These are phyloP conservation scores for Yamadazyma takamatsuzukensis DNA, from an alignment of 805 yeast genomes.

Conservation along the genomic window DNA sequence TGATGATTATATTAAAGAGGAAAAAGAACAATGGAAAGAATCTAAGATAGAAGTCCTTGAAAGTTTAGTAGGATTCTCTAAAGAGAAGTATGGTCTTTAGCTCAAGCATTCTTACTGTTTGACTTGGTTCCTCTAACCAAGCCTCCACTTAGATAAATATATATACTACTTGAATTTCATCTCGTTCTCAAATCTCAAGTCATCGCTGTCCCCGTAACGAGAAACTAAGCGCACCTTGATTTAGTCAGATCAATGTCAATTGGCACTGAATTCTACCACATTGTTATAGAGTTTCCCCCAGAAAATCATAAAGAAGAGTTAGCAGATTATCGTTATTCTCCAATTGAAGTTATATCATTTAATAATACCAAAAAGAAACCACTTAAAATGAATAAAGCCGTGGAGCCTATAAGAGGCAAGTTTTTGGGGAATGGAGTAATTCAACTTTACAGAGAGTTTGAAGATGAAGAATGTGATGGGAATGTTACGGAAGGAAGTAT, in stretches of 20 bases:
- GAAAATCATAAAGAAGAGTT: constrained; percentile 4
- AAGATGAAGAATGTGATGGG: constrained; percentile 16
- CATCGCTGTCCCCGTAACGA: too few species aligned
- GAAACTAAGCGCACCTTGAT: too few species aligned
- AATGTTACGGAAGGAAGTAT: constrained; percentile 2
- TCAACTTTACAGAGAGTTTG: constrained; percentile 57
- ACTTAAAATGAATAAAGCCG: constrained; percentile 18
- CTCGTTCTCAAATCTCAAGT: too few species aligned
- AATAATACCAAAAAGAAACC: constrained; percentile 17
- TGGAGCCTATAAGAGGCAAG: constrained; percentile 57
- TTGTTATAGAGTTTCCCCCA: constrained; percentile 23
- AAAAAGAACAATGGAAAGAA: constrained; percentile 42
- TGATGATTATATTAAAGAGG: constrained; percentile 15
- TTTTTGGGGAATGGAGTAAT: constrained; percentile 74
- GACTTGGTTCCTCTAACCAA: too few species aligned
- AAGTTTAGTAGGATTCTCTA: constrained; percentile 46
- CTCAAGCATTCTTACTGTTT: too few species aligned
- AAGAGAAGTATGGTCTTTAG: too few species aligned
- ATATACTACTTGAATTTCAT: too few species aligned
- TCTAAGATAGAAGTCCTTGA: constrained; percentile 48
- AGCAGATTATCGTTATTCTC: constrained; percentile 31
- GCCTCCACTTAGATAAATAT: too few species aligned
- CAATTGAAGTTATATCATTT: constrained; percentile 24
- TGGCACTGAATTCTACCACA: constrained; percentile 40
- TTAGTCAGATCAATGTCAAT: too few species aligned